A percentile compares a stretch with the other conserved stretches of the same genome.
Evolutionary conservation across 805 yeast genomes (phyloP).

Genomic region (Lachancea fermentati): DNA sequence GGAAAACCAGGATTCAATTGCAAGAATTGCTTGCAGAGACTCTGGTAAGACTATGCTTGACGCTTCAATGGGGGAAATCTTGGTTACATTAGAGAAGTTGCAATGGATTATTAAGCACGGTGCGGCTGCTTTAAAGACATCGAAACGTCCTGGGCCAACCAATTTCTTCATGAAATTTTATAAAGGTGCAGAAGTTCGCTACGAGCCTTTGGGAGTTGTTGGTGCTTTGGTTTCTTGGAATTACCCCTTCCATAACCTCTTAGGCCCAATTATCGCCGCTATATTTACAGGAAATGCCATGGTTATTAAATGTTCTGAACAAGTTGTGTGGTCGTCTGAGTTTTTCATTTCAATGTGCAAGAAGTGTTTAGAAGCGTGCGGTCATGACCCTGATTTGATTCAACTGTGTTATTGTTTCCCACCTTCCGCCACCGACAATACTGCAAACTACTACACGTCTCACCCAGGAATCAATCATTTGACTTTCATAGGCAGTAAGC

Average conservation of each 20-base stretch:
- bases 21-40: constrained; percentile 91
- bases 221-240: constrained; percentile 95
- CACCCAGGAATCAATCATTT: constrained; percentile 81
- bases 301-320: constrained; percentile 90
- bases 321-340: constrained; percentile 90
- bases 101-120: constrained; percentile 89
- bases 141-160: constrained; percentile 81
- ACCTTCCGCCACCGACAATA: constrained; percentile 33
- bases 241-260: constrained; percentile 89
- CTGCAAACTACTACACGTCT: constrained; percentile 78
- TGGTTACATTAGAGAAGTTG: constrained; percentile 90
- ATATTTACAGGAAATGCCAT: constrained; percentile 88
- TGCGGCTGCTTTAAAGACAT: constrained; percentile 59
- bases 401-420: constrained; percentile 90
- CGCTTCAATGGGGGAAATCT: constrained; percentile 93
- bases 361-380: constrained; percentile 66
- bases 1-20: constrained; percentile 79
- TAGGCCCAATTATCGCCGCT: constrained; percentile 90
- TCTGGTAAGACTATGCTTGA: constrained; percentile 95
- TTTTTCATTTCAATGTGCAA: constrained; percentile 70
- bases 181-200: constrained; percentile 88
- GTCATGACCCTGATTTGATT: constrained; percentile 73
- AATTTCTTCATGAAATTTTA: constrained; percentile 73
- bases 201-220: constrained; percentile 85
- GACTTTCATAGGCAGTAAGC: constrained; percentile 94